Percentiles rank a stretch among this genome's conserved stretches.
Conservation (phyloP, 2,329 filamentous ascomycete species). For the Aspergillus terreus region DNA sequence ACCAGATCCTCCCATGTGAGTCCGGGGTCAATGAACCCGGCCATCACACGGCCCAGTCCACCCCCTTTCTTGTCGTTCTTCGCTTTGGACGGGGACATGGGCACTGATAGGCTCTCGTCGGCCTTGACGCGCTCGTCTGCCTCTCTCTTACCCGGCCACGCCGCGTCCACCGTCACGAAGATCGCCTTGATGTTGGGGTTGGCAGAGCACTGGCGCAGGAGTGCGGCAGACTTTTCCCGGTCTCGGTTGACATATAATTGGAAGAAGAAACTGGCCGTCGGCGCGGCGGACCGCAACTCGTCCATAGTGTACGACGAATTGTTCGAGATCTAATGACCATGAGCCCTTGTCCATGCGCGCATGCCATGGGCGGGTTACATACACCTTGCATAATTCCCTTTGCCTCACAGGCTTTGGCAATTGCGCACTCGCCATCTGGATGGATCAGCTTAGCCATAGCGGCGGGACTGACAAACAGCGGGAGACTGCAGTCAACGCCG, state of each 20-base stretch:
- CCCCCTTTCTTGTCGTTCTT: slow-evolving; percentile 52
- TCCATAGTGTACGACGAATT: slow-evolving; percentile 57
- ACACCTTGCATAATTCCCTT: slow-evolving; percentile 56
- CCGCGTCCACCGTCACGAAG: slow-evolving; percentile 55
- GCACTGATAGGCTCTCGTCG: slow-evolving; percentile 40
- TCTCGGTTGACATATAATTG: slow-evolving; percentile 55
- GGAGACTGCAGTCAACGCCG: slow-evolving; percentile 50
- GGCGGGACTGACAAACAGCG: slow-evolving; percentile 62
- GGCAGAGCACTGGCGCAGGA: slow-evolving; percentile 42
- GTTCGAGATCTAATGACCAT: slow-evolving; percentile 50
- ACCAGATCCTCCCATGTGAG: slow-evolving; percentile 52
- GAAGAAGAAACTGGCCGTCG: slow-evolving; percentile 47
- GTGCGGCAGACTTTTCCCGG: slow-evolving; percentile 45
- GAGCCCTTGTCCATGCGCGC: not conserved
- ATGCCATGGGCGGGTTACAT: slow-evolving; percentile 12
- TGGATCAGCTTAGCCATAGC: slow-evolving; percentile 63
- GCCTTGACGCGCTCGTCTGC: slow-evolving; percentile 54
- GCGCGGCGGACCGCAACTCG: slow-evolving; percentile 49
- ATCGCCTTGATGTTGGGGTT: slow-evolving; percentile 44
- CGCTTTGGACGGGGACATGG: slow-evolving; percentile 43
- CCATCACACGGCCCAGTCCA: slow-evolving; percentile 52
- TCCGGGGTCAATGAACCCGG: slow-evolving; percentile 49
- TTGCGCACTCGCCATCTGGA: slow-evolving; percentile 59
- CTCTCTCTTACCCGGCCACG: slow-evolving; percentile 54
- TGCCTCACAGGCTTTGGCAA: slow-evolving; percentile 51